Evolutionary conservation across 2,329 filamentous ascomycete genomes (phyloP).

Genomic region (Pseudogymnoascus sp.): DNA sequence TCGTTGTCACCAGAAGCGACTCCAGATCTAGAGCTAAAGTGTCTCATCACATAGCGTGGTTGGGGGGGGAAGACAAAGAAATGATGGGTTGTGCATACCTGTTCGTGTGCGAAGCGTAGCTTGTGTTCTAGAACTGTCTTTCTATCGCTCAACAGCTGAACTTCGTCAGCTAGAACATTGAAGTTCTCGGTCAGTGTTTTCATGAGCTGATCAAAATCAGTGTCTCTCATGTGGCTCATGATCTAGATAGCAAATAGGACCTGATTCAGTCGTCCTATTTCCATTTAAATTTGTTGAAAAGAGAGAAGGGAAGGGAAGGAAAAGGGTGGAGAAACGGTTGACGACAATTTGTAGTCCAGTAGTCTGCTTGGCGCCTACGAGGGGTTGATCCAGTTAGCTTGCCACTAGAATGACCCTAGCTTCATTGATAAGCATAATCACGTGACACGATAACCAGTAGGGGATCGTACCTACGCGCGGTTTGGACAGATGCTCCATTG

Average conservation of each 20-base stretch:
- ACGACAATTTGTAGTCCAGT: constrained; percentile 11
- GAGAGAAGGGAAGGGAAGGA: constrained; percentile 12
- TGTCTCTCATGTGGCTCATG: constrained; percentile 16
- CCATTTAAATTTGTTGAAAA: constrained; percentile 22
- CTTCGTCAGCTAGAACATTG: constrained; percentile 57
- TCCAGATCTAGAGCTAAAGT: constrained; percentile 79
- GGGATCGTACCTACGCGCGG: background rate
- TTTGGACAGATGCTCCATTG: background rate
- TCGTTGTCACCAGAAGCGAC: constrained; percentile 54
- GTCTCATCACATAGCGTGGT: constrained; percentile 38
- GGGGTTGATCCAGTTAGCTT: constrained; percentile 2
- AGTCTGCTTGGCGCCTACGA: constrained; percentile 6
- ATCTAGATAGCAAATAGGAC: constrained; percentile 6
- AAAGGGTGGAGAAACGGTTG: constrained; percentile 6
- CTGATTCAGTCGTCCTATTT: constrained; percentile 2
- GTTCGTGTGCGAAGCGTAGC: constrained; percentile 58
- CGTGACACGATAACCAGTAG: background rate
- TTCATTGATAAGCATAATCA: constrained; percentile 2
- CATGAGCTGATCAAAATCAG: constrained; percentile 35
- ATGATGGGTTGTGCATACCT: constrained; percentile 41
- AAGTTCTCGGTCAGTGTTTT: constrained; percentile 58
- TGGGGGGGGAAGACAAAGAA: constrained; percentile 11
- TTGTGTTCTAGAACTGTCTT: constrained; percentile 62
- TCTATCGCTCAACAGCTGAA: constrained; percentile 55
- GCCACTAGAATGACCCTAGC: constrained; percentile 1